Base-by-base conservation (phyloP, 257 asterid genomes). In the Solanum stenotomum region DNA sequence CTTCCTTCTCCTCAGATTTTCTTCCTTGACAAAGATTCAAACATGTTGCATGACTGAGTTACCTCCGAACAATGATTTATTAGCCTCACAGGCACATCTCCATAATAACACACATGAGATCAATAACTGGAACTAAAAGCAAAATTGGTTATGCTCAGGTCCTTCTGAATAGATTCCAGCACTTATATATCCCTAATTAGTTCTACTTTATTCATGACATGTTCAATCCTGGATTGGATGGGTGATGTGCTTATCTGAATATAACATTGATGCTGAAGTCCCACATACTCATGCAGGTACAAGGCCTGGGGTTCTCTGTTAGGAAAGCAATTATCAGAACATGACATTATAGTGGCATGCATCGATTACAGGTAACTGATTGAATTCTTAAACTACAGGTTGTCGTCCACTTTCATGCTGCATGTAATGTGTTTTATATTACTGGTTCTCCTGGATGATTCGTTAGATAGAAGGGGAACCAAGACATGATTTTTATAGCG, bases 301-400 rank as follows among this genome's bases (percentile, higher is more conserved):
- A 97, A 97, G 92, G 99, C 99, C 63, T 97, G 99, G 99, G 99
- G 99, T 89, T 95, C 99, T 71, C 92, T 97, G 70, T 93, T 97
- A 35, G 99, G 99, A 89, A 91, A 91, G 87, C 99, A 96, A 65
- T 91, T 97, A 91, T 95, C 99, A 65, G 96, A 95, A 93, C 93
- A 96, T 89, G 99, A 92, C 89, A 94, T 97, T 89, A 94, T 97
- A 72, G 99, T 97, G 84, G 99, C 99, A 52, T 96, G 99, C 91
- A 88, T 96, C 76, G 99, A 97, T 90, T 97, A 97, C 90, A 97
- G 99, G 99, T 97, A 93, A 79, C 84, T 87, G 65, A 44, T 70
- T 84, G 84, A 33, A 46, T 88, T 85, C 38, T 49, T 37, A 83
- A 86, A 46, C 11, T 68, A 37, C 85, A 18, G 42, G 40, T 29